Conservation (phyloP, 176 grass and related monocot species). For the Avena insularis region DNA sequence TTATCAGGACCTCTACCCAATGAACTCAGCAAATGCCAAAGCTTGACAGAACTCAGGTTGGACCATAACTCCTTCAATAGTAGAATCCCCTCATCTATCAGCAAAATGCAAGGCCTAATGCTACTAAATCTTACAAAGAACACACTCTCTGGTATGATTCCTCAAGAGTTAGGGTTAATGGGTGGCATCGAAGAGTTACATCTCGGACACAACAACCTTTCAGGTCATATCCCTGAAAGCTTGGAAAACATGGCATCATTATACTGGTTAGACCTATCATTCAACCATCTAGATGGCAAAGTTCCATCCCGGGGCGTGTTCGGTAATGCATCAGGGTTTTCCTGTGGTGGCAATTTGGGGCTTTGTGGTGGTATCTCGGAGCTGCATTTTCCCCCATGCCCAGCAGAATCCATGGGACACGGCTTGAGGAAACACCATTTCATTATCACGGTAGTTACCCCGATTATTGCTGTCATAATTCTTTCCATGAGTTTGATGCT, state of each 20-base stretch:
- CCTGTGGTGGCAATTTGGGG: neutral
- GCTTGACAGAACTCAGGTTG: slow-evolving; percentile 47
- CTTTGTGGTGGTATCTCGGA: neutral
- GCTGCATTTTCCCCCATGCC: neutral
- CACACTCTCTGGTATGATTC: slow-evolving; percentile 52
- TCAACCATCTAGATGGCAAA: slow-evolving; percentile 54
- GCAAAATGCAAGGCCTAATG: slow-evolving; percentile 44
- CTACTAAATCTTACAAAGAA: slow-evolving; percentile 53
- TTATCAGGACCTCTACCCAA: neutral
- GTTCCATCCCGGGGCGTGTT: slow-evolving; percentile 51
- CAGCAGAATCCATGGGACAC: neutral
- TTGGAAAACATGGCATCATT: slow-evolving; percentile 34
- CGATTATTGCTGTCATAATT: neutral
- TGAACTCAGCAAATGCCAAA: slow-evolving; percentile 42
- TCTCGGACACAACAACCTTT: slow-evolving; percentile 59
- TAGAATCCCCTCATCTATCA: slow-evolving; percentile 46
- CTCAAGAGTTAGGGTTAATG: slow-evolving; percentile 46
- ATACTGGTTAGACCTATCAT: slow-evolving; percentile 50
- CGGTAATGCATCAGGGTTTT: slow-evolving; percentile 28
- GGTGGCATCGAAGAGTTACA: slow-evolving; percentile 47
- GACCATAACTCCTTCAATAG: slow-evolving; percentile 52
- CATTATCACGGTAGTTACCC: neutral
- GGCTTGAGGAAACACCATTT: neutral
- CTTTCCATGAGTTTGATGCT: neutral
- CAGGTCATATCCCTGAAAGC: slow-evolving; percentile 49